Evolutionary conservation across 2,329 filamentous ascomycete genomes (phyloP).

Genomic region (Penicillium digitatum): DNA sequence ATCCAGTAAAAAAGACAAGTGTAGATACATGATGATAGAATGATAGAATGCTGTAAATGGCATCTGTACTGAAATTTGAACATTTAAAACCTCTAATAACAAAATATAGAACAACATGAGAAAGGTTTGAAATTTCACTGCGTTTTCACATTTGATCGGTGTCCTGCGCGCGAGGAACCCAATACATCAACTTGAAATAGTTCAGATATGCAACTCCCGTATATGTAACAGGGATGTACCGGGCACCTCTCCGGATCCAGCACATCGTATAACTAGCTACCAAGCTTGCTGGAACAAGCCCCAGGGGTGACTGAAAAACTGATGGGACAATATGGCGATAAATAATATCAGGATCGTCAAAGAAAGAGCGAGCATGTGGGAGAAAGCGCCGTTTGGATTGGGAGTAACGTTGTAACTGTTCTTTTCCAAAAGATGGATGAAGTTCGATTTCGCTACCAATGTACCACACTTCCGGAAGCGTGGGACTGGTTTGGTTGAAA

Average conservation of each 20-base stretch:
- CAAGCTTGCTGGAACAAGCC: slow-evolving; percentile 12
- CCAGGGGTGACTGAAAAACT: slow-evolving; percentile 7
- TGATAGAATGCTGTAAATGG: neutral
- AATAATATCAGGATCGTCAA: slow-evolving; percentile 9
- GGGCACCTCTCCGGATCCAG: slow-evolving; percentile 19
- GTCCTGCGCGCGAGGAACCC: neutral
- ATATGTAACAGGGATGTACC: slow-evolving; percentile 18
- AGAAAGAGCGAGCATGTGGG: slow-evolving; percentile 17
- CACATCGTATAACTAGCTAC: slow-evolving; percentile 13
- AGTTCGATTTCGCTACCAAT: slow-evolving; percentile 15
- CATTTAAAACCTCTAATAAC: neutral
- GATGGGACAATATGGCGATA: slow-evolving; percentile 20
- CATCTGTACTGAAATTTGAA: neutral
- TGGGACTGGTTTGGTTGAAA: neutral
- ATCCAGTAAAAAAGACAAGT: no score
- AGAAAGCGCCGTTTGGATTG: slow-evolving; percentile 13
- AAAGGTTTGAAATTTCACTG: neutral
- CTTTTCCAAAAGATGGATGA: slow-evolving; percentile 5
- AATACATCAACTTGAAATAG: slow-evolving; percentile 14
- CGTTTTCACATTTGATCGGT: neutral
- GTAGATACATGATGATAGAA: no score
- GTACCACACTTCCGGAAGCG: slow-evolving; percentile 19
- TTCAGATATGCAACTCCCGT: slow-evolving; percentile 15
- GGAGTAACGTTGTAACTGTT: slow-evolving; percentile 6
- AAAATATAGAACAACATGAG: neutral